Percentiles rank a stretch among this genome's conserved stretches.
Evolutionary conservation across 768 basidiomycete species (phyloP).

Genomic region (Inosperma sp.): DNA sequence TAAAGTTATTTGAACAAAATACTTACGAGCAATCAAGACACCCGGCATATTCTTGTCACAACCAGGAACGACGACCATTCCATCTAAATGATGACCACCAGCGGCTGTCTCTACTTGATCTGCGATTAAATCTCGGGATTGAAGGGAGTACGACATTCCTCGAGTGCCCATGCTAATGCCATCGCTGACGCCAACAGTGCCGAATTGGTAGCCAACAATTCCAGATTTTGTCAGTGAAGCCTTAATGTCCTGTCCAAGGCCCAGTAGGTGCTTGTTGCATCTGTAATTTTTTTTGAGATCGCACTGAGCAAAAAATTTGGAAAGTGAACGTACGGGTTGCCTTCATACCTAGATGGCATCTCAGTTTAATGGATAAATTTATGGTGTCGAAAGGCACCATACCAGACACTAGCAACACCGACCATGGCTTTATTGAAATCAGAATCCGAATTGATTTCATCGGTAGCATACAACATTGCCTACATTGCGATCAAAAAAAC

Average conservation of each 20-base stretch:
- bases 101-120: slow-evolving; percentile 95
- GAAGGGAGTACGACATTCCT: slow-evolving; percentile 94
- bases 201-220: slow-evolving; percentile 95
- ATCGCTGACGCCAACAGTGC: slow-evolving; percentile 95
- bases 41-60: slow-evolving; percentile 99
- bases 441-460: slow-evolving; percentile 70
- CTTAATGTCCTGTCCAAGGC: slow-evolving; percentile 83
- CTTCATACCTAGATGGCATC: slow-evolving; percentile 77
- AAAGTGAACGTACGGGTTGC: slow-evolving; percentile 82
- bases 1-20: too few species aligned
- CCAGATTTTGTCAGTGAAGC: slow-evolving; percentile 63
- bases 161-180: slow-evolving; percentile 97
- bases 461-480: slow-evolving; percentile 99
- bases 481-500: slow-evolving; percentile 28
- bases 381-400: slow-evolving; percentile 25
- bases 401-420: slow-evolving; percentile 96
- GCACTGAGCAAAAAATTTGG: slow-evolving; percentile 2
- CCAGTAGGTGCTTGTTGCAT: slow-evolving; percentile 92
- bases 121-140: slow-evolving; percentile 95
- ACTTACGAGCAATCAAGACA: slow-evolving; percentile 91
- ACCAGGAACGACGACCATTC: slow-evolving; percentile 94
- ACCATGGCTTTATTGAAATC: slow-evolving; percentile 98
- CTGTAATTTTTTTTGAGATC: slow-evolving; percentile 36
- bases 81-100: slow-evolving; percentile 96
- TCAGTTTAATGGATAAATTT: slow-evolving; percentile 12